Evolutionary conservation across 1,139 yeast genomes (phyloP), one percentile per base, ranked within the genome.

Genomic region (Blastobotrys proliferans): DNA sequence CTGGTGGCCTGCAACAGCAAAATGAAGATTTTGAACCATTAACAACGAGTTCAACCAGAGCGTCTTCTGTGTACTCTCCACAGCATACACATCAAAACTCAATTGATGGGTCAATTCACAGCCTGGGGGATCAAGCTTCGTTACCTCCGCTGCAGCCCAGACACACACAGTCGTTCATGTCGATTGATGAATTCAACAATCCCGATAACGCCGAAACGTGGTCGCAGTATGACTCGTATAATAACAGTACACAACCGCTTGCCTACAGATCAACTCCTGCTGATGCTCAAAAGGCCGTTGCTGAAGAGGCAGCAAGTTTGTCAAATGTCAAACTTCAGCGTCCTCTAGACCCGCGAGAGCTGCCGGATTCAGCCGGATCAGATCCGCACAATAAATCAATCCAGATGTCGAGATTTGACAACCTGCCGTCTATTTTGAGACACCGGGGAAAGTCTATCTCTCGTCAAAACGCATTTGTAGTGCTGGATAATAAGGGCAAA

Each of bases 401-500:
- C n/a, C 52, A 61, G 17, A 55, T 65, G 53, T 56, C 63, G 30
- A 64, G 60, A 40, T 67, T 74, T 45, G 84, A 81, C 43, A 78
- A 83, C 46, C 67, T 92, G 46, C 80, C 94, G 2, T 73, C 81
- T 8, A 82, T 88, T 22, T 68, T 92, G 49, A 71, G 90, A 32
- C 79, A 79, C 46, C 68, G 98, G 30, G 94, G 90, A 1, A 70
- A 72, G 19, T 64, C 76, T 1, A 81, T 81, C 54, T 79, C 79
- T 34, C 68, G 76, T 19, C 90, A 85, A 48, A 72, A 74, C 16
- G 97, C 97, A 0, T 73, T 92, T 41, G 65, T 81, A 35, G 76
- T 80, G 3, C 68, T 92, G 22, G 96, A 88, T 57, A 61, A 75
- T 3, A 83, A 77, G 54, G 97, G 96, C 4, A 90, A 86, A 60